Evolutionary conservation across 495 filamentous ascomycete species (phyloP).

Genomic region (Xylaria cubensis): DNA sequence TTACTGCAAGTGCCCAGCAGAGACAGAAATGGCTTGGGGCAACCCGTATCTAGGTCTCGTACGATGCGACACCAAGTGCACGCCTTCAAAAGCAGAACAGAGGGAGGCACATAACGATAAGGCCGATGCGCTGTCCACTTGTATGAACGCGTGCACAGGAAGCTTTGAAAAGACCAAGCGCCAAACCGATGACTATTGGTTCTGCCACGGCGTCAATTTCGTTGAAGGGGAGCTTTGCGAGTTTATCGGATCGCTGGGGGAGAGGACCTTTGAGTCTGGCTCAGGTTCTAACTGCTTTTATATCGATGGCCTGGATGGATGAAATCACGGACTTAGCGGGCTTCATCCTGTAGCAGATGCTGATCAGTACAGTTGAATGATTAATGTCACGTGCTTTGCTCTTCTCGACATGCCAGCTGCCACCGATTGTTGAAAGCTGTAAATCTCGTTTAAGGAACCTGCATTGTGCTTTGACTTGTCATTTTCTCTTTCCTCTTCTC

Average conservation of each 20-base stretch:
- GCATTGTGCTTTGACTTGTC: constrained; percentile 4
- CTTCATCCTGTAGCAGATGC: not conserved
- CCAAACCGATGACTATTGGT: constrained; percentile 34
- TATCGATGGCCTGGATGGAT: constrained; percentile 31
- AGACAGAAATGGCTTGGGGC: constrained; percentile 32
- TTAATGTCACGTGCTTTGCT: constrained; percentile 15
- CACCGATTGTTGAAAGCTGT: not conserved
- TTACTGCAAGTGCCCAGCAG: constrained; percentile 33
- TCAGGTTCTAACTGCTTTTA: constrained; percentile 32
- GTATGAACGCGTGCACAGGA: constrained; percentile 37
- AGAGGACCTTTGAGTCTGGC: constrained; percentile 28
- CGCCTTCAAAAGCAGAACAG: constrained; percentile 30
- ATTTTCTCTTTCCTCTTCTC: not conserved
- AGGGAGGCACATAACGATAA: constrained; percentile 31
- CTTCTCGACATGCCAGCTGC: not conserved
- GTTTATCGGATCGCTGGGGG: constrained; percentile 36
- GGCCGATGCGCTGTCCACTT: constrained; percentile 22
- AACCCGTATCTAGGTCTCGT: constrained; percentile 40
- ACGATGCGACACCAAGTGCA: constrained; percentile 37
- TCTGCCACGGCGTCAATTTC: constrained; percentile 44
- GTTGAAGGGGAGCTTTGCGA: constrained; percentile 38
- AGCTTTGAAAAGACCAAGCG: constrained; percentile 38
- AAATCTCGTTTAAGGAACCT: not conserved
- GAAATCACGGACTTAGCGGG: not conserved
- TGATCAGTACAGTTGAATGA: not conserved